A percentile compares a stretch with the other conserved stretches of the same genome.
phyloP scores from a whole-genome alignment of 2,329 filamentous ascomycete genomes.

The Elsinoe necatrix region DNA sequence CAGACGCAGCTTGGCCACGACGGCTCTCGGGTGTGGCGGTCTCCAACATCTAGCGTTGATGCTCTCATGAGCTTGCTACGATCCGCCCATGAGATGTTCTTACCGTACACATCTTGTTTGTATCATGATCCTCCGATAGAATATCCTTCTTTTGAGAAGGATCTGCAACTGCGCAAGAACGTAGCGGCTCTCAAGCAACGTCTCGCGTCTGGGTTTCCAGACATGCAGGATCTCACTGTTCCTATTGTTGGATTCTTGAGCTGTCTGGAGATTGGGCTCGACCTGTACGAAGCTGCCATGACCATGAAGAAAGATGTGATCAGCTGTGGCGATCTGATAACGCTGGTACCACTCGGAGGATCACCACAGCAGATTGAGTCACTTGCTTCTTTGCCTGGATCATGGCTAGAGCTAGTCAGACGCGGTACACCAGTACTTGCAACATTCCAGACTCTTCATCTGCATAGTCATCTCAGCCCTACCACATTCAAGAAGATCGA shows the following conservation, averaged over 20 bases:
- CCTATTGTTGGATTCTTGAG: constrained; percentile 72
- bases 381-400: background rate
- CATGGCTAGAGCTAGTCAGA: background rate
- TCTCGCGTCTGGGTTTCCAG: constrained; percentile 60
- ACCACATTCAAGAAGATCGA: background rate
- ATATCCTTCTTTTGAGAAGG: constrained; percentile 2
- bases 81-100: background rate
- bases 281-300: background rate
- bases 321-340: background rate
- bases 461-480: background rate
- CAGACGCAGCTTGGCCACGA: constrained; percentile 59
- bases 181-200: constrained; percentile 57
- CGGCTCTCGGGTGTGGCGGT: constrained; percentile 46
- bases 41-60: constrained; percentile 56
- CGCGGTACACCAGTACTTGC: background rate
- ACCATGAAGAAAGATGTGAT: background rate
- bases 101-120: background rate
- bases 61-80: constrained; percentile 44
- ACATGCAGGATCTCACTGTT: constrained; percentile 76
- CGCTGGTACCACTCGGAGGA: constrained; percentile 14
- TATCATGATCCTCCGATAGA: background rate
- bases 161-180: constrained; percentile 21
- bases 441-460: background rate
- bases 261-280: constrained; percentile 61
- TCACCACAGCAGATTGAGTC: background rate